Percentiles rank a stretch among this genome's conserved stretches.
Conservation (phyloP, 768 basidiomycete species). For the Calocera viscosa region DNA sequence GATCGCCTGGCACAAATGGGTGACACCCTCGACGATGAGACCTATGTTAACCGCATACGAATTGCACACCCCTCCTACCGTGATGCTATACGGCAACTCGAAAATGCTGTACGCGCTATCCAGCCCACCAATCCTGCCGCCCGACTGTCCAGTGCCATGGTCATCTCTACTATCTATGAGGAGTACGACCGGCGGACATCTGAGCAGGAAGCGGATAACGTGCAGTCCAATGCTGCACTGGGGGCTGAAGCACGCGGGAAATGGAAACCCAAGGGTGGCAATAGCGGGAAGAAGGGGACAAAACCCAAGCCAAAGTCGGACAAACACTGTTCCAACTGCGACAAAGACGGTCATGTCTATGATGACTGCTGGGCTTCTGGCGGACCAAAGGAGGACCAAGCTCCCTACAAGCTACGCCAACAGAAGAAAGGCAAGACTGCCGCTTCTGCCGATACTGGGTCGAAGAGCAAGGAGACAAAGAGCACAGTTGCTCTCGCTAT, state of each 20-base stretch:
- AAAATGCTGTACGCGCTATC: not conserved
- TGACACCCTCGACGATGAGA: not conserved
- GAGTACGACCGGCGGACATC: not conserved
- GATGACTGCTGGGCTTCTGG: not conserved
- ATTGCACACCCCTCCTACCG: not conserved
- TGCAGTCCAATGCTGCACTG: not conserved
- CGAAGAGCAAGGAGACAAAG: not conserved
- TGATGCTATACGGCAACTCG: not conserved
- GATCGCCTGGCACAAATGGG: not conserved
- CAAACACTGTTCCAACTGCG: not conserved
- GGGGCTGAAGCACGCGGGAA: not conserved
- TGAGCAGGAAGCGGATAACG: not conserved
- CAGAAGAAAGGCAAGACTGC: not conserved
- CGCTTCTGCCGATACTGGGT: not conserved
- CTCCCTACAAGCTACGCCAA: not conserved
- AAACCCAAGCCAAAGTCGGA: not conserved
- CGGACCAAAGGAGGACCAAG: not conserved
- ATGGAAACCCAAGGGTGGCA: not conserved
- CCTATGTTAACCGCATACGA: not conserved
- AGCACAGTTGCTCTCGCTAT: not conserved
- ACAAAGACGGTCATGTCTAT: not conserved
- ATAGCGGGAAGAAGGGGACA: not conserved
- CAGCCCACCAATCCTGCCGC: not conserved
- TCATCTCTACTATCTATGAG: not conserved
- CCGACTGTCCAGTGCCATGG: not conserved